Percentiles rank a stretch among this genome's conserved stretches.
These are phyloP conservation scores for Cladosporium sp. DNA, from an alignment of 2,329 filamentous ascomycete genomes.

Conservation along the genomic window DNA sequence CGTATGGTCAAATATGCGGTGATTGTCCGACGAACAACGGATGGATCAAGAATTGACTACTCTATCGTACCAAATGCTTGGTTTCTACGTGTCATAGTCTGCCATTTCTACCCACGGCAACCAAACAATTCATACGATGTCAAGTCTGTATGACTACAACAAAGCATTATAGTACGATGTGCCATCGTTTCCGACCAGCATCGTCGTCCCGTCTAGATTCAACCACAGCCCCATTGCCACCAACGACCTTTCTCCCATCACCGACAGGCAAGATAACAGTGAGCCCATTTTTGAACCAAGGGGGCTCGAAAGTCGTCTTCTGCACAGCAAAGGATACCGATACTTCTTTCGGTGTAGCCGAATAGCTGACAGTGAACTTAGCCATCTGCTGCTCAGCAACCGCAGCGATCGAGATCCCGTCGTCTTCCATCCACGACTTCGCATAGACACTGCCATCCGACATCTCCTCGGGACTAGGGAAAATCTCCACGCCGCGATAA, in stretches of 20 bases:
- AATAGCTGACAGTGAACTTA: constrained; percentile 48
- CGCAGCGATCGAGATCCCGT: constrained; percentile 54
- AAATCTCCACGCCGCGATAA: constrained; percentile 60
- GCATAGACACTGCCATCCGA: constrained; percentile 39
- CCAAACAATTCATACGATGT: neutral
- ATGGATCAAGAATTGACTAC: neutral
- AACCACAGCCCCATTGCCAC: constrained; percentile 21
- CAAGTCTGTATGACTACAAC: neutral
- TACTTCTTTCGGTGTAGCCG: constrained; percentile 49
- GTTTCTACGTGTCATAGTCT: neutral
- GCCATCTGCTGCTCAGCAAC: constrained; percentile 38
- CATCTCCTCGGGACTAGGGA: constrained; percentile 50
- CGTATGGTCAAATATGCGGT: neutral
- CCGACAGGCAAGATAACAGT: constrained; percentile 55
- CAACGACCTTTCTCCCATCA: constrained; percentile 48
- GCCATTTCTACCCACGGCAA: neutral
- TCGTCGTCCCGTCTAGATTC: constrained; percentile 29
- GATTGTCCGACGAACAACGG: neutral
- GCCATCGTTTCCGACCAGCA: constrained; percentile 28
- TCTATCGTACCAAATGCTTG: neutral
- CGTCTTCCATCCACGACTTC: constrained; percentile 59
- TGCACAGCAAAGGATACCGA: constrained; percentile 46
- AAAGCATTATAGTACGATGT: neutral
- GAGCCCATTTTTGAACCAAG: constrained; percentile 50
- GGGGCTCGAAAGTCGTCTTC: constrained; percentile 48